Percentiles rank a stretch among this genome's conserved stretches.
These are phyloP conservation scores for Heterobasidion parviporum DNA, from an alignment of 1,284 basidiomycete species.

Conservation along the genomic window DNA sequence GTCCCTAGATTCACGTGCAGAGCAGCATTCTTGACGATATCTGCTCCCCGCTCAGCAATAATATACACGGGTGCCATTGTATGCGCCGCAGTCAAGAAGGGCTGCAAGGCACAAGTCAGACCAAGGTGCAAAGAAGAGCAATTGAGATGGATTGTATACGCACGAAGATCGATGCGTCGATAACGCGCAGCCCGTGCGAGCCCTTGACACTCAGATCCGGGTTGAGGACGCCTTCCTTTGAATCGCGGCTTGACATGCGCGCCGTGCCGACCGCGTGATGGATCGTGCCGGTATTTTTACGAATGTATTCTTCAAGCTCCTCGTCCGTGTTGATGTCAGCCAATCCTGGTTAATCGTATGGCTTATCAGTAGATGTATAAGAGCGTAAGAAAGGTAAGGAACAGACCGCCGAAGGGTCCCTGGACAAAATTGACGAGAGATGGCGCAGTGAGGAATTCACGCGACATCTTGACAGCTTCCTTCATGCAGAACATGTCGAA, in stretches of 20 bases:
- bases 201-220: constrained; percentile 14
- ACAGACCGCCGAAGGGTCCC: constrained; percentile 3
- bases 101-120: background rate
- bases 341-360: background rate
- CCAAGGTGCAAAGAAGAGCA: background rate
- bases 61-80: background rate
- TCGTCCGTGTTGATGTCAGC: constrained; percentile 17
- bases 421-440: constrained; percentile 27
- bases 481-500: constrained; percentile 28
- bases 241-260: constrained; percentile 10
- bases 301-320: constrained; percentile 19
- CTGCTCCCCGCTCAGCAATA: background rate
- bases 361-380: background rate
- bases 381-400: background rate
- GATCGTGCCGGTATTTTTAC: constrained; percentile 21
- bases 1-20: background rate
- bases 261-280: constrained; percentile 23
- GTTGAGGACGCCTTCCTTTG: constrained; percentile 13
- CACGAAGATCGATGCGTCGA: constrained; percentile 8
- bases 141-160: background rate
- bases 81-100: background rate
- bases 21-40: background rate
- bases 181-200: constrained; percentile 12
- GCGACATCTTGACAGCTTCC: constrained; percentile 22
- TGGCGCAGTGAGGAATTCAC: constrained; percentile 22